phyloP scores from a whole-genome alignment of 164 flowering plant species.

The Santalum album region DNA sequence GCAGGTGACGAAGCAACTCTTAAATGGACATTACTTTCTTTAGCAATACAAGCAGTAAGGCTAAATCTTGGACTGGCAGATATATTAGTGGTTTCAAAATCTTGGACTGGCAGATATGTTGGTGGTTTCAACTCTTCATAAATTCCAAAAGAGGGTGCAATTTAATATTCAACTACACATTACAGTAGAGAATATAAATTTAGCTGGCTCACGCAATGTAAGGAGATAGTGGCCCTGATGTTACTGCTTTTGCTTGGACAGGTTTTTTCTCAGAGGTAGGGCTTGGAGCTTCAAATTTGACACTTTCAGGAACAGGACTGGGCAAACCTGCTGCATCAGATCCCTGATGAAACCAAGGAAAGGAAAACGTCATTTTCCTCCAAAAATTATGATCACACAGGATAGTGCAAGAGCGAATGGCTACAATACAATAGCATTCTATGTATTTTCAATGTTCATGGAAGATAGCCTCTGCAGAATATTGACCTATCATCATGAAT shows the following conservation, averaged over 20 bases:
- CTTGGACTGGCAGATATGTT: slow-evolving; percentile 32
- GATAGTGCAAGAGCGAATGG: no score
- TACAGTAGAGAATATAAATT: background rate
- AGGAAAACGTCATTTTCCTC: background rate
- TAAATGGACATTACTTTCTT: no score
- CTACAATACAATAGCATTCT: no score
- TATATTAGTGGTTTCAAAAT: slow-evolving; percentile 47
- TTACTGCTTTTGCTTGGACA: slow-evolving; percentile 14
- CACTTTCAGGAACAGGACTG: slow-evolving; percentile 22
- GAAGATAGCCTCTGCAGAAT: no score
- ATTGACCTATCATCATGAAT: background rate
- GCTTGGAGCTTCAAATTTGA: slow-evolving; percentile 24
- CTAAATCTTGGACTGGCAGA: no score
- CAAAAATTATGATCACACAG: no score
- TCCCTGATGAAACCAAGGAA: slow-evolving; percentile 26
- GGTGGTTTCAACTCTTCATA: slow-evolving; percentile 51
- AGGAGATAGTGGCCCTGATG: slow-evolving; percentile 52
- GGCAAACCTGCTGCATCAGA: slow-evolving; percentile 13
- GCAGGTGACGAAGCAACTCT: no score
- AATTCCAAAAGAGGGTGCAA: background rate
- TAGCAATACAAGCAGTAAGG: no score
- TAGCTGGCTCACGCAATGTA: slow-evolving; percentile 42
- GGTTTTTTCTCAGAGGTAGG: slow-evolving; percentile 25
- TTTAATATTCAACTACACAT: background rate
- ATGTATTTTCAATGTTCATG: no score